A percentile compares a stretch with the other conserved stretches of the same genome.
Evolutionary conservation across 768 basidiomycete species (phyloP).

Genomic region (Mycena leptocephala): DNA sequence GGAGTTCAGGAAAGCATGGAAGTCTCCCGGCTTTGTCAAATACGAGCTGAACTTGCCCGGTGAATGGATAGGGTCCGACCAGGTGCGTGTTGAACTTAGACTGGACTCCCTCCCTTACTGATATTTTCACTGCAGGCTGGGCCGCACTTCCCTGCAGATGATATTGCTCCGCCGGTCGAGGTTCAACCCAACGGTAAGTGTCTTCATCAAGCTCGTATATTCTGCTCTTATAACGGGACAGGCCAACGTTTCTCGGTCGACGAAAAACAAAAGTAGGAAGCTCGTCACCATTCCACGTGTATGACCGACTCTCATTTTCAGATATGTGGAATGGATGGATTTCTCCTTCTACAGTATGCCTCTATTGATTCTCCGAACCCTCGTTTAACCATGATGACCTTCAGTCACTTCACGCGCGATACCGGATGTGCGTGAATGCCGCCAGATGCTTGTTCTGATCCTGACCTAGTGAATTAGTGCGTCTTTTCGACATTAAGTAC

Average conservation of each 20-base stretch:
- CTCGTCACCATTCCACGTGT: neutral
- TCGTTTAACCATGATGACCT: conserved; percentile 43
- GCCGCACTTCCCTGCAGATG: conserved; percentile 16
- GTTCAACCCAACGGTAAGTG: conserved; percentile 36
- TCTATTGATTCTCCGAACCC: neutral
- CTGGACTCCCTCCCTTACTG: neutral
- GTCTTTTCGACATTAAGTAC: conserved; percentile 48
- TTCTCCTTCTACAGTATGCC: conserved; percentile 37
- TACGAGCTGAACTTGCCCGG: conserved; percentile 35
- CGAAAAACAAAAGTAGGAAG: conserved; percentile 26
- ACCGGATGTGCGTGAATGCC: conserved; percentile 54
- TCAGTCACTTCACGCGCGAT: conserved; percentile 66
- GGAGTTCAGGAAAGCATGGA: conserved; percentile 38
- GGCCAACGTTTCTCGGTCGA: conserved; percentile 36
- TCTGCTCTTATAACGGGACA: neutral
- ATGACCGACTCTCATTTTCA: neutral
- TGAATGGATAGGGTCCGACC: conserved; percentile 39
- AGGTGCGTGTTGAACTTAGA: conserved; percentile 13
- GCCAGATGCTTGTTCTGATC: conserved; percentile 50
- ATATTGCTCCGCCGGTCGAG: conserved; percentile 31
- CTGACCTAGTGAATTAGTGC: neutral
- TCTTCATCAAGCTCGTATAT: neutral
- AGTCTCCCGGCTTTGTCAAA: conserved; percentile 34
- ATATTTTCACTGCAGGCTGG: conserved; percentile 11
- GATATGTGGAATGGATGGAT: conserved; percentile 44